Evolutionary conservation across 495 filamentous ascomycete genomes (phyloP).

Genomic region (Podospora sp.): DNA sequence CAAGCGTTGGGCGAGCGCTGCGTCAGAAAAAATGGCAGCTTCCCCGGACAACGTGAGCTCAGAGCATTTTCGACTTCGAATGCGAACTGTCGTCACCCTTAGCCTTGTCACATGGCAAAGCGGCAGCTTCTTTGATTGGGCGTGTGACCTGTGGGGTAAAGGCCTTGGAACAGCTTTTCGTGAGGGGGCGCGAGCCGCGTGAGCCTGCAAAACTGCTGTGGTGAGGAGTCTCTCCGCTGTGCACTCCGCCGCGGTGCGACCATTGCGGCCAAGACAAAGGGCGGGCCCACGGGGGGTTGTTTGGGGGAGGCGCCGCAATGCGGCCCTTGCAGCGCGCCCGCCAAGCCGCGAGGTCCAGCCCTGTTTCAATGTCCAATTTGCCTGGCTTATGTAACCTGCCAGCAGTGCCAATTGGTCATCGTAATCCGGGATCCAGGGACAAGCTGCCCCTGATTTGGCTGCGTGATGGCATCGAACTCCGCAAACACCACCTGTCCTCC

Average conservation of each 20-base stretch:
- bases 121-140: constrained; percentile 23
- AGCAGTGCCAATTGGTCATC: background rate
- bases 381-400: background rate
- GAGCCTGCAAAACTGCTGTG: background rate
- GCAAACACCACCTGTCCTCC: background rate
- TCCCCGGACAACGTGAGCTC: background rate
- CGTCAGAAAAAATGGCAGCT: constrained; percentile 15
- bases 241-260: background rate
- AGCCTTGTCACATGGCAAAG: constrained; percentile 28
- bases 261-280: background rate
- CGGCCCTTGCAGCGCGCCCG: background rate
- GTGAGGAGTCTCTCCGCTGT: constrained; percentile 1
- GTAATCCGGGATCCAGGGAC: background rate
- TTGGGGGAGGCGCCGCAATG: background rate
- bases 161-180: background rate
- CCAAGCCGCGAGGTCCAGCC: background rate
- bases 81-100: constrained; percentile 28
- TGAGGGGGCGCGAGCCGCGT: constrained; percentile 1
- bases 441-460: background rate
- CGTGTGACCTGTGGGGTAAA: constrained; percentile 23
- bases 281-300: background rate
- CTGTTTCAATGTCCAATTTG: too few relatives aligned
- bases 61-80: background rate
- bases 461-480: background rate
- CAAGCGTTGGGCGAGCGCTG: constrained; percentile 14